A percentile compares a stretch with the other conserved stretches of the same genome.
phyloP scores from a whole-genome alignment of 2,329 filamentous ascomycete genomes.

The Aspergillus sp. region DNA sequence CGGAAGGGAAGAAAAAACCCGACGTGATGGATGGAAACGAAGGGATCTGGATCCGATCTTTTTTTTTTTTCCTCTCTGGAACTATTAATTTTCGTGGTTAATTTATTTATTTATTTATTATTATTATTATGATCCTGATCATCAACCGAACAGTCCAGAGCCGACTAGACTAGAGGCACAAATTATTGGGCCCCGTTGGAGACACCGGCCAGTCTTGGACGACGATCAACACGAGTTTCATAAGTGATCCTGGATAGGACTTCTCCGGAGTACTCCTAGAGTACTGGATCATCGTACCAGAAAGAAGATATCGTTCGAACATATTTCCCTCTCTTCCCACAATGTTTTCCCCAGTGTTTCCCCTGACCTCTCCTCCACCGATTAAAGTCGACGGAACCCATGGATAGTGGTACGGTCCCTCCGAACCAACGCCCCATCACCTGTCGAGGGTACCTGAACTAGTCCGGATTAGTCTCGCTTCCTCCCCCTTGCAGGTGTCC shows the following conservation, averaged over 20 bases:
- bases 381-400: neutral
- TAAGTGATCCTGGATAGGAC: neutral
- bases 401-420: neutral
- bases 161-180: constrained; percentile 4
- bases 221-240: constrained; percentile 14
- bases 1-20: constrained; percentile 7
- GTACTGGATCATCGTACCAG: neutral
- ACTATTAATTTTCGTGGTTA: neutral
- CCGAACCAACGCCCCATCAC: neutral
- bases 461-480: neutral
- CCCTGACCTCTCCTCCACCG: neutral
- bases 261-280: neutral
- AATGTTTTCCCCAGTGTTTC: neutral
- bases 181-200: constrained; percentile 15
- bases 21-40: constrained; percentile 8
- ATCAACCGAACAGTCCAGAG: constrained; percentile 12
- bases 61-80: constrained; percentile 6
- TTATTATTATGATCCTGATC: neutral
- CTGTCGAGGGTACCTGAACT: neutral
- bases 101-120: constrained; percentile 6
- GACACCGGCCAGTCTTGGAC: constrained; percentile 8
- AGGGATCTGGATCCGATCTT: constrained; percentile 18
- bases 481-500: neutral
- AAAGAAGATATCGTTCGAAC: neutral
- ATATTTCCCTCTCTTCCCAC: neutral